These are phyloP conservation scores for Begonia fuchsioides DNA, from an alignment of 306 rosid genomes.

Conservation along the genomic window DNA sequence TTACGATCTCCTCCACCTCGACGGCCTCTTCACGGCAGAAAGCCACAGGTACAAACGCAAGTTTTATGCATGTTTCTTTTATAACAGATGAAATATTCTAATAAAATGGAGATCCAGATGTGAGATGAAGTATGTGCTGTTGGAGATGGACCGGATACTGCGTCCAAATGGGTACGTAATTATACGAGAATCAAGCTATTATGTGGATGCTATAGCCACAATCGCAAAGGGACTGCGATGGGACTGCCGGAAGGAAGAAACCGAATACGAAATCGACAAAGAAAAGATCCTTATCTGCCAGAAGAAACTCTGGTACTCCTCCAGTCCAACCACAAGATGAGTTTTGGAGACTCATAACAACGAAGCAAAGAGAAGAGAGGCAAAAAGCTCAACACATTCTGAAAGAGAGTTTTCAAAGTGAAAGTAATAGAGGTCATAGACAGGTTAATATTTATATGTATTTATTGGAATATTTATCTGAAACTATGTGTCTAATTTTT, in stretches of 20 bases:
- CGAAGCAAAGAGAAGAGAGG: background rate
- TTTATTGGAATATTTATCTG: background rate
- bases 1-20: slow-evolving; percentile 89
- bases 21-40: slow-evolving; percentile 83
- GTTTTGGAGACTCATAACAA: background rate
- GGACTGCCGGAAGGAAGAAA: slow-evolving; percentile 66
- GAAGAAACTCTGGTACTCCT: slow-evolving; percentile 78
- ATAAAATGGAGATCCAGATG: too few relatives aligned
- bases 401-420: too few relatives aligned
- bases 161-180: slow-evolving; percentile 68
- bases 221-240: slow-evolving; percentile 67
- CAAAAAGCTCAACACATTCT: background rate
- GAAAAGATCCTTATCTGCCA: slow-evolving; percentile 88
- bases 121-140: slow-evolving; percentile 71
- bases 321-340: slow-evolving; percentile 48
- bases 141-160: slow-evolving; percentile 92
- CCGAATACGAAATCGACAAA: slow-evolving; percentile 46
- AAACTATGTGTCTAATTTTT: too few relatives aligned
- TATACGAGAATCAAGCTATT: slow-evolving; percentile 68
- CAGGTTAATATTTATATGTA: background rate
- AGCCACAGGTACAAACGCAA: slow-evolving; percentile 57
- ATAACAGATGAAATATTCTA: too few relatives aligned
- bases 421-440: background rate
- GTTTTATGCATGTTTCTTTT: too few relatives aligned
- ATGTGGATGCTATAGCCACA: slow-evolving; percentile 53